These are phyloP conservation scores for Trichosporon inkin DNA, from an alignment of 1,284 basidiomycete genomes.

Conservation along the genomic window DNA sequence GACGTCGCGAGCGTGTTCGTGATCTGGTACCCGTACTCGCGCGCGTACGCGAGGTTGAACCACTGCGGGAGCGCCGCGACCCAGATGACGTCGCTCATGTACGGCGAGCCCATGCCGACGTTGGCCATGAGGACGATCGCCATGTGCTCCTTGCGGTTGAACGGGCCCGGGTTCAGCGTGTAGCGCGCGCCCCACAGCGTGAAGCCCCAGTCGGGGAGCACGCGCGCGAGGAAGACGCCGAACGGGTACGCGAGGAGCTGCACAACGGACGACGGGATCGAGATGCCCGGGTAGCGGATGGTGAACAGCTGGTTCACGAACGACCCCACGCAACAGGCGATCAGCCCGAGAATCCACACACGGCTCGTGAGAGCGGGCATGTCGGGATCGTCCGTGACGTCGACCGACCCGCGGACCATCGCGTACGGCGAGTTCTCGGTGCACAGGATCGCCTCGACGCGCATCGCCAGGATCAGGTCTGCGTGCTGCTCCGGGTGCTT, in stretches of 20 bases:
- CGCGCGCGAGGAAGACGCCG: constrained; percentile 28
- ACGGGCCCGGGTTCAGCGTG: constrained; percentile 52
- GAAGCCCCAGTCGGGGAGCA: constrained; percentile 6
- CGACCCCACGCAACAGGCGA: constrained; percentile 57
- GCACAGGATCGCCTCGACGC: constrained; percentile 38
- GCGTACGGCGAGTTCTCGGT: constrained; percentile 67
- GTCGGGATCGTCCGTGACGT: constrained; percentile 68
- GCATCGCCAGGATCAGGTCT: constrained; percentile 33
- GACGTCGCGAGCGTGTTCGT: constrained; percentile 49
- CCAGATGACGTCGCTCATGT: constrained; percentile 40
- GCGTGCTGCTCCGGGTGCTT: constrained; percentile 26
- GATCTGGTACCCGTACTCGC: constrained; percentile 49
- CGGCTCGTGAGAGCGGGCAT: constrained; percentile 82
- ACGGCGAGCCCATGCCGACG: constrained; percentile 36
- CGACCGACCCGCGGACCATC: constrained; percentile 77
- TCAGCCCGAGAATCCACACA: constrained; percentile 64
- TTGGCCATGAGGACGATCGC: constrained; percentile 40
- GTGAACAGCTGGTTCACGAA: constrained; percentile 60
- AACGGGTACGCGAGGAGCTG: constrained; percentile 40
- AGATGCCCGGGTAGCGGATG: constrained; percentile 39
- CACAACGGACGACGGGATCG: constrained; percentile 29
- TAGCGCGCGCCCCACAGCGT: constrained; percentile 19
- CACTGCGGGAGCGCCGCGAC: constrained; percentile 36
- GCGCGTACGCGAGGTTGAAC: constrained; percentile 42
- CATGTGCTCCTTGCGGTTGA: constrained; percentile 45